These are phyloP conservation scores for Paulownia fortunei DNA, from an alignment of 257 asterid genomes.

Conservation along the genomic window DNA sequence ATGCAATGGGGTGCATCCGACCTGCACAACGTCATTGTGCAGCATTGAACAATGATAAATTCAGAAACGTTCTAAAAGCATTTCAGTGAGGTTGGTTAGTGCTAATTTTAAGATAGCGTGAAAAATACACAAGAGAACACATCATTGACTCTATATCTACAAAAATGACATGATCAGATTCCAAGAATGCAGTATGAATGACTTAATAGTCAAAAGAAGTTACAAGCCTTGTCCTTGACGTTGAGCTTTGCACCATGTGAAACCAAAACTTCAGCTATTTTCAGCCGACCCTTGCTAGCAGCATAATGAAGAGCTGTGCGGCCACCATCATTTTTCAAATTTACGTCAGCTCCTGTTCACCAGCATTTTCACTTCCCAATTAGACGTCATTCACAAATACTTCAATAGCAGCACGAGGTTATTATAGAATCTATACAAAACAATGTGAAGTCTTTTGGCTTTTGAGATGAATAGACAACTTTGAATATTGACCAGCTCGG, in stretches of 20 bases:
- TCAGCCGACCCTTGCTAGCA: conserved; percentile 89
- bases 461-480: conserved; percentile 17
- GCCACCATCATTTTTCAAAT: conserved; percentile 77
- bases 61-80: background rate
- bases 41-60: conserved; percentile 21
- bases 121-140: background rate
- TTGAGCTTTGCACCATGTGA: conserved; percentile 83
- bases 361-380: conserved; percentile 27
- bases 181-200: conserved; percentile 6
- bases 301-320: conserved; percentile 97
- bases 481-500: background rate
- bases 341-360: conserved; percentile 83
- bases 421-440: conserved; percentile 12
- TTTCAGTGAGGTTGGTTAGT: background rate
- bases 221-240: conserved; percentile 83
- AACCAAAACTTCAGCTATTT: conserved; percentile 78
- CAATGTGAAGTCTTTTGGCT: background rate
- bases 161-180: background rate
- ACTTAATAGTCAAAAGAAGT: conserved; percentile 25
- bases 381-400: conserved; percentile 17
- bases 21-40: conserved; percentile 46
- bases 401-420: conserved; percentile 1
- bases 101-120: conserved; percentile 2
- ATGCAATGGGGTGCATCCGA: conserved; percentile 96
- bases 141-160: background rate